Evolutionary conservation across 192 early-diverging fungal species (phyloP), one percentile per base, ranked within the genome.

Genomic region (Linnemannia exigua): DNA sequence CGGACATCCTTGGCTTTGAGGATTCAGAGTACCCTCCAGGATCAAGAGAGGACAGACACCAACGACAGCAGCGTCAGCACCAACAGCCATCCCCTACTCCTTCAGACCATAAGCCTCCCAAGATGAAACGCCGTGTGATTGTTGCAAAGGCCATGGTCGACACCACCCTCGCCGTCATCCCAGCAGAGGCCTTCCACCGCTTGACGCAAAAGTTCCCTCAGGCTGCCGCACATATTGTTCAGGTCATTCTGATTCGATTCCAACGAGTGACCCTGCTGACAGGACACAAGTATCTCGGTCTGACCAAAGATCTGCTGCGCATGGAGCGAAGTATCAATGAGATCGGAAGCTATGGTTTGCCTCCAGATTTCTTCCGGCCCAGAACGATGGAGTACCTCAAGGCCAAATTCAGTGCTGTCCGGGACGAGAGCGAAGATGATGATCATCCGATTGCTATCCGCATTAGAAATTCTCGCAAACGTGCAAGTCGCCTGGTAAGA

Each of bases 251-350:
- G 79, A 97, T 97, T 2, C 93, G 98, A 44, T 96, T 99, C 78
- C 97, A 99, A 88, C 93, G 98, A 1, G 98, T 98, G 51, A 99
- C 98, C 0, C 93, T 97, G 84, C 90, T 96, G 81, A 97, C 97
- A 5, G 93, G 98, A 72, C 94, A 96, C 81, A 91, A 94, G 72
- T 99, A 98, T 76, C 90, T 98, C 2, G 96, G 95, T 12, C 82
- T 98, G 58, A 95, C 95, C 6, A 93, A 95, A 68, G 97, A 98
- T 76, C 91, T 99, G 3, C 90, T 99, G 63, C 91, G 93, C 36
- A 94, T 97, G 70, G 97, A 99, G 80, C 93, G 94, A 47, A 90
- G 91, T 11, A 93, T 97, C n/a, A 95, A 95, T 80, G 95, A 96
- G 44, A 90, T 96, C 36, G 89, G 91, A 0, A 92, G 92, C 54